Evolutionary conservation across 768 basidiomycete genomes (phyloP).

Genomic region (Russula vinacea): DNA sequence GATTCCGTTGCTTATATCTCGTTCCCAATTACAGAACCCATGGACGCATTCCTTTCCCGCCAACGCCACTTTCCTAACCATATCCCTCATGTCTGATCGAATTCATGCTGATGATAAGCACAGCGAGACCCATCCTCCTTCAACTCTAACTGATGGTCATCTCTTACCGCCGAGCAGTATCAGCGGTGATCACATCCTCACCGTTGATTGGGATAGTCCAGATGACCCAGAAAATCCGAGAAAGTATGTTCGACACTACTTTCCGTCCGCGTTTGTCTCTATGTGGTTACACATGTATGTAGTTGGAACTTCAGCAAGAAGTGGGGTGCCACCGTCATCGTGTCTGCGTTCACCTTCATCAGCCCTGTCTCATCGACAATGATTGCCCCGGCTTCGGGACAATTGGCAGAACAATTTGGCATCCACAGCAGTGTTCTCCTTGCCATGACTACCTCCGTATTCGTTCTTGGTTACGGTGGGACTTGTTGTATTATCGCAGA

Average conservation of each 20-base stretch:
- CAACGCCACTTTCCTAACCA: no score
- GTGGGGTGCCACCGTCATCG: constrained; percentile 47
- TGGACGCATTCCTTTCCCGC: no score
- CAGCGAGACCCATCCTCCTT: not conserved
- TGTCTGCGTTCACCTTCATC: constrained; percentile 65
- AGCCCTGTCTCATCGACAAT: constrained; percentile 69
- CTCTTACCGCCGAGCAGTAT: not conserved
- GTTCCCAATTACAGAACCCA: no score
- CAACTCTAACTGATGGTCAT: not conserved
- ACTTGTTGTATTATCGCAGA: not conserved
- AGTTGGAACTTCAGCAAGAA: constrained; percentile 25
- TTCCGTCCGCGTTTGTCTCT: not conserved
- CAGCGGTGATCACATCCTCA: not conserved
- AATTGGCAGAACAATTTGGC: constrained; percentile 53
- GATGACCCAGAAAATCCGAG: constrained; percentile 25
- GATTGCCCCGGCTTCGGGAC: constrained; percentile 60
- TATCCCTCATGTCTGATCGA: not conserved
- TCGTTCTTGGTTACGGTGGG: constrained; percentile 59
- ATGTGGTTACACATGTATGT: not conserved
- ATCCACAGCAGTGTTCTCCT: constrained; percentile 49
- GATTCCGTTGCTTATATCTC: no score
- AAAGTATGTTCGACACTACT: constrained; percentile 7
- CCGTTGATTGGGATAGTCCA: constrained; percentile 27
- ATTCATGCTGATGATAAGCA: not conserved
- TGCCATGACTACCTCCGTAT: constrained; percentile 50